phyloP scores from a whole-genome alignment of 768 basidiomycete species.

The Lanmaoa pseudosensibilis region DNA sequence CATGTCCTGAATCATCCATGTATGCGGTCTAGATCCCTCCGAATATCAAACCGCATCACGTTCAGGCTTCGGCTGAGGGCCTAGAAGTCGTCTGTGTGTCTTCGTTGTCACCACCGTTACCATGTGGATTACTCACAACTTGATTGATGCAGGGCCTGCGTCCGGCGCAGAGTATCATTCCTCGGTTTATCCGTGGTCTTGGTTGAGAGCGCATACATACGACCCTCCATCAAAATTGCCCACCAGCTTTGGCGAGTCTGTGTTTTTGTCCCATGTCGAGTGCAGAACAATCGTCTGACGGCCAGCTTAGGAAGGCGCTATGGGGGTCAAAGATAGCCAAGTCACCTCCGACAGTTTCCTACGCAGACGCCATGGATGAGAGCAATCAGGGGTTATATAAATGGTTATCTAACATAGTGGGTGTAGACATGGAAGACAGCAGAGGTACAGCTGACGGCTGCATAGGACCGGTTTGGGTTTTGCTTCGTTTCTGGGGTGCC shows the following conservation, averaged over 20 bases:
- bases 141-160: conserved; percentile 22
- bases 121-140: neutral
- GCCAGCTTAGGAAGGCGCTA: conserved; percentile 52
- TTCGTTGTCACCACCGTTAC: neutral
- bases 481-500: conserved; percentile 85
- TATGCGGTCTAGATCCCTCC: conserved; percentile 61
- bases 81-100: conserved; percentile 73
- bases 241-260: conserved; percentile 43
- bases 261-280: conserved; percentile 8
- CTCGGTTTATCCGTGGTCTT: conserved; percentile 88
- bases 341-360: conserved; percentile 71
- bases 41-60: conserved; percentile 63
- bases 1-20: conserved; percentile 1
- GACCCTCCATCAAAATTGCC: conserved; percentile 55
- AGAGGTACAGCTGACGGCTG: neutral
- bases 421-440: conserved; percentile 27
- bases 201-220: conserved; percentile 78
- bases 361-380: conserved; percentile 68
- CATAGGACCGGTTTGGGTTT: conserved; percentile 83
- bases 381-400: conserved; percentile 69
- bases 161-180: conserved; percentile 52
- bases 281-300: neutral
- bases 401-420: conserved; percentile 79
- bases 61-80: conserved; percentile 58
- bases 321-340: conserved; percentile 81